Base-by-base conservation (phyloP, 2,329 filamentous ascomycete species). In the Calonectria ilicicola region DNA sequence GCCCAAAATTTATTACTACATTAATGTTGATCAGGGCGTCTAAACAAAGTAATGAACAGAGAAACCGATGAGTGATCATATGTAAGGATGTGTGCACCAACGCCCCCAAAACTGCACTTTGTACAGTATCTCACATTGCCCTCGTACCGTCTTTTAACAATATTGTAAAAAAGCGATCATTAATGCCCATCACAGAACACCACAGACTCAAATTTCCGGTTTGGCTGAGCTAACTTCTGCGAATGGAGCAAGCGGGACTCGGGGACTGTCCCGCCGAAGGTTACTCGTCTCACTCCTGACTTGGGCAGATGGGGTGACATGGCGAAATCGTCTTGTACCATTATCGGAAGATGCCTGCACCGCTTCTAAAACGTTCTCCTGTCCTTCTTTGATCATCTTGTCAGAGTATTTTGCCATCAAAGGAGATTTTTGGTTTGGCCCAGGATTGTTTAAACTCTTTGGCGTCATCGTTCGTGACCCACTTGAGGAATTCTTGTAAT, bases 251-350 rank as follows among this genome's bases (percentile, higher is more conserved):
- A 80, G 72, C 6, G 74, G 79, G 58, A 75, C 62, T 17, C 73
- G 73, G 15, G 82, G 75, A 51, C 78, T 82, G 6, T 68, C 73
- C 12, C 83, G 81, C 15, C 83, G 82, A 40, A 85, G 83, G 72
- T 88, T 86, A 49, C 89, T 85, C 63, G 89, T 86, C 23, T 87
- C 85, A 46, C 88, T 88, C 19, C 88, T 85, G 10, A 79, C 85
- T 74, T 85, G 87, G n/a, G 82, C 78, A 42, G 87, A 86, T 65
- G 77, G 73, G 27, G 69, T 74, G 23, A 68, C 87, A 64, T 85
- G 83, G 15, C 87, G 84, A 68, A 81, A 80, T 40, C 89, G 85
- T 76, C 89, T 91, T 46, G 77, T 75, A n/a, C 83, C 81, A 47
- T 84, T 86, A 12, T 85, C 85, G 73, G 64, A 66, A 29, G 35